Conservation (phyloP, 495 filamentous ascomycete genomes). For the Lentithecium fluviatile region DNA sequence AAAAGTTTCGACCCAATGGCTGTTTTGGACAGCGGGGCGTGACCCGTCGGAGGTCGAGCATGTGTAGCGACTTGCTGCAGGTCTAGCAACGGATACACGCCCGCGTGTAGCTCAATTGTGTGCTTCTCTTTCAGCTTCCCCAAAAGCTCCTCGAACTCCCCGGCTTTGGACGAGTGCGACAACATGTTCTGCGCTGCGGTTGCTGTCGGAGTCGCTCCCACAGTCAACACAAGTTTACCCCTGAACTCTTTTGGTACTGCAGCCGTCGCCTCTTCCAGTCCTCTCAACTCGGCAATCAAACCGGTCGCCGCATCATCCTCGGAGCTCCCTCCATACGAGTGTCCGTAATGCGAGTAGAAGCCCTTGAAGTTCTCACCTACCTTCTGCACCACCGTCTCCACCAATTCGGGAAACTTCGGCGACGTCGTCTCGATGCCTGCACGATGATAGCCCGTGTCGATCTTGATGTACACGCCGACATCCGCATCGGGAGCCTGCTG, state of each 20-base stretch:
- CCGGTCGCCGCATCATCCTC: conserved; percentile 56
- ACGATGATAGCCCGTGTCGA: conserved; percentile 75
- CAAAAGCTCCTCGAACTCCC: conserved; percentile 33
- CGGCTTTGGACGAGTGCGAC: conserved; percentile 13
- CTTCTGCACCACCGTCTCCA: conserved; percentile 47
- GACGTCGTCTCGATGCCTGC: conserved; percentile 64
- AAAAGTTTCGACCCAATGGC: conserved; percentile 70
- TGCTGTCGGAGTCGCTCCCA: conserved; percentile 81
- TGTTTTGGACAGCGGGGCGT: conserved; percentile 44
- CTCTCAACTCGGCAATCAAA: conserved; percentile 61
- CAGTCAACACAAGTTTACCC: conserved; percentile 60
- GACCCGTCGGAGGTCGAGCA: conserved; percentile 23
- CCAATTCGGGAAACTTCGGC: conserved; percentile 50
- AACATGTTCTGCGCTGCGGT: conserved; percentile 55
- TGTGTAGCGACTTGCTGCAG: conserved; percentile 80
- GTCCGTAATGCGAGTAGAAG: conserved; percentile 76
- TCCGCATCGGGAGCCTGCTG: conserved; percentile 12
- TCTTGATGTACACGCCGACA: conserved; percentile 67
- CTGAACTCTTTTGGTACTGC: conserved; percentile 31
- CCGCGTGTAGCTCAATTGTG: conserved; percentile 67
- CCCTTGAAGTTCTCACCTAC: conserved; percentile 55
- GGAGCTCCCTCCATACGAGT: conserved; percentile 60
- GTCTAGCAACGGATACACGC: conserved; percentile 72
- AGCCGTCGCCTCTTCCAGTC: conserved; percentile 52
- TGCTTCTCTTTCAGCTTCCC: conserved; percentile 42